These are phyloP conservation scores for Monilinia vaccinii-corymbosi DNA, from an alignment of 2,329 filamentous ascomycete genomes.

Conservation along the genomic window DNA sequence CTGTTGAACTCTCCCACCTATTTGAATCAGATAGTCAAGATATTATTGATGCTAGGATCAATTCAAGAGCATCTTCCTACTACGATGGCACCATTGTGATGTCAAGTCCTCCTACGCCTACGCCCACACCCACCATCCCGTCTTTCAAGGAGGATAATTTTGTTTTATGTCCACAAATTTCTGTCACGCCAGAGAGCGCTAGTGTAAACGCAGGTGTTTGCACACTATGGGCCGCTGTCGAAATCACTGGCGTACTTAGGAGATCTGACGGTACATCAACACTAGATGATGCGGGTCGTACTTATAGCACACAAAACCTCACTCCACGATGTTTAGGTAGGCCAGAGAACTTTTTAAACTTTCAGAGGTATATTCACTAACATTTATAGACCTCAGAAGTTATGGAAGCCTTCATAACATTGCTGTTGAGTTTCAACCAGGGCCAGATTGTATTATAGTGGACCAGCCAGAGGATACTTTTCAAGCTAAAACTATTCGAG, in stretches of 20 bases:
- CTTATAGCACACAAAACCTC: background rate
- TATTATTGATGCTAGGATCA: slow-evolving; percentile 16
- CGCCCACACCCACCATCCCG: background rate
- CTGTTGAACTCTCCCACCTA: slow-evolving; percentile 4
- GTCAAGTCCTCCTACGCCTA: background rate
- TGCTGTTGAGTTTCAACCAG: slow-evolving; percentile 22
- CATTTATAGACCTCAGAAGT: slow-evolving; percentile 11
- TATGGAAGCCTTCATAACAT: slow-evolving; percentile 27
- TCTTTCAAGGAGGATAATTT: slow-evolving; percentile 5
- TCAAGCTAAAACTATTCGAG: slow-evolving; percentile 17
- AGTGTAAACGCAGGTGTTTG: slow-evolving; percentile 26
- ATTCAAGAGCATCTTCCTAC: slow-evolving; percentile 16
- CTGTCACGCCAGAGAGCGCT: slow-evolving; percentile 26
- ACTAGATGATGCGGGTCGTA: background rate
- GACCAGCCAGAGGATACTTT: slow-evolving; percentile 26
- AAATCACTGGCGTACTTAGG: slow-evolving; percentile 27
- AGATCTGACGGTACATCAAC: slow-evolving; percentile 15
- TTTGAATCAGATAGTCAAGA: slow-evolving; percentile 15
- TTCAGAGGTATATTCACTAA: background rate
- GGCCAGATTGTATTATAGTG: slow-evolving; percentile 20
- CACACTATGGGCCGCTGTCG: slow-evolving; percentile 31
- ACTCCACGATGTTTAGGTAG: slow-evolving; percentile 7
- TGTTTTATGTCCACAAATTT: slow-evolving; percentile 26
- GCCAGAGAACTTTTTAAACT: background rate
- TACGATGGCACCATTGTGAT: slow-evolving; percentile 4